Percentiles rank a stretch among this genome's conserved stretches.
These are phyloP conservation scores for Candolleomyces eurysporus DNA, from an alignment of 768 basidiomycete species.

Conservation along the genomic window DNA sequence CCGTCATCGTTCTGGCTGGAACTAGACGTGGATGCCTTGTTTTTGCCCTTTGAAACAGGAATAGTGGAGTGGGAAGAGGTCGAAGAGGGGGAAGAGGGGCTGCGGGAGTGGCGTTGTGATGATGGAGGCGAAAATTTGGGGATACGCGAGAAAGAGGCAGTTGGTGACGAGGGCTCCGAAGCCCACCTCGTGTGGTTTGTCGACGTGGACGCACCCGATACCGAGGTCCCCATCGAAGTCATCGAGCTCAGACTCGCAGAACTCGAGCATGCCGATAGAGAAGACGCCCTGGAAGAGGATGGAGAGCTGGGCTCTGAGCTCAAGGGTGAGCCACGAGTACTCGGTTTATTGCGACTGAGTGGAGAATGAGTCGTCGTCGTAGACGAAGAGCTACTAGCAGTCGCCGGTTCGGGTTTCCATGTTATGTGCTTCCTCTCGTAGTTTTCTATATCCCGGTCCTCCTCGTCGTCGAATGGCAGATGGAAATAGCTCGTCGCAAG, in stretches of 20 bases:
- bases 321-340: neutral
- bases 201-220: neutral
- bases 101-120: neutral
- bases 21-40: slow-evolving; percentile 2
- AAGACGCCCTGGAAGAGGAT: neutral
- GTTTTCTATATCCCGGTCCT: slow-evolving; percentile 44
- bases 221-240: neutral
- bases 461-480: slow-evolving; percentile 59
- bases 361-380: neutral
- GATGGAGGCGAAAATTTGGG: neutral
- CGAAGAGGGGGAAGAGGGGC: slow-evolving; percentile 20
- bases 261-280: neutral
- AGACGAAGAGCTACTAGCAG: neutral
- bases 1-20: slow-evolving; percentile 13
- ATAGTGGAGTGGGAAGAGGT: neutral
- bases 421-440: slow-evolving; percentile 48
- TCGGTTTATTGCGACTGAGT: neutral
- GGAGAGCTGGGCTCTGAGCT: neutral
- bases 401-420: slow-evolving; percentile 43
- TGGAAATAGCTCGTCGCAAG: slow-evolving; percentile 63
- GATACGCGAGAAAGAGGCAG: slow-evolving; percentile 1
- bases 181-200: neutral
- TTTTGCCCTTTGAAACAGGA: slow-evolving; percentile 1
- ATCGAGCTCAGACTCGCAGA: neutral
- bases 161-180: neutral